Percentiles rank a stretch among this genome's conserved stretches.
Conservation (phyloP, 2,329 filamentous ascomycete species). For the Colletotrichum karsti region DNA sequence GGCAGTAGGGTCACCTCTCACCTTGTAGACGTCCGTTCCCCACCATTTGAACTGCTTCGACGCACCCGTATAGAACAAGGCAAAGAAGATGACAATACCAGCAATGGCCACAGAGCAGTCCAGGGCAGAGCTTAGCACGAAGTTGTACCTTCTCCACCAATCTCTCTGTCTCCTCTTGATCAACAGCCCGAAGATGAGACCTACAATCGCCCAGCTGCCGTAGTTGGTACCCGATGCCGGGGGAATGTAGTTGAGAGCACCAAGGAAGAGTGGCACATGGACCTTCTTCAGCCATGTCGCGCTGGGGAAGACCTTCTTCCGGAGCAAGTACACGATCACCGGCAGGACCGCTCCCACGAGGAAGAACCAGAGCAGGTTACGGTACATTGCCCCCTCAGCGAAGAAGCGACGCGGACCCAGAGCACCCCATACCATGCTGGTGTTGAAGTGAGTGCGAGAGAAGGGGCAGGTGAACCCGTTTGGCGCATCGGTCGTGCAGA, state of each 20-base stretch:
- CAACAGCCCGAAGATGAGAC: conserved; percentile 36
- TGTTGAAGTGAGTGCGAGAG: conserved; percentile 55
- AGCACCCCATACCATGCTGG: conserved; percentile 64
- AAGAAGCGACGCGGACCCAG: conserved; percentile 66
- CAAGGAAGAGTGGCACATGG: conserved; percentile 40
- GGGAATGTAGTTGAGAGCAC: conserved; percentile 41
- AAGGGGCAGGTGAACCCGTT: conserved; percentile 55
- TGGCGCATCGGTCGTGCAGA: conserved; percentile 54
- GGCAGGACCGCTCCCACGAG: conserved; percentile 59
- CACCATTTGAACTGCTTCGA: conserved; percentile 38
- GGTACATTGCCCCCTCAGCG: conserved; percentile 57
- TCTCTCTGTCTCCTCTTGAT: conserved; percentile 34
- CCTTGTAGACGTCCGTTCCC: conserved; percentile 36
- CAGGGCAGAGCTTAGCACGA: conserved; percentile 40
- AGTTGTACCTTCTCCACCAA: conserved; percentile 43
- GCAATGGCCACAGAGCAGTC: conserved; percentile 41
- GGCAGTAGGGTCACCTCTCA: background rate
- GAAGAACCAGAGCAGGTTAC: conserved; percentile 61
- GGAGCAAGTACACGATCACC: conserved; percentile 50
- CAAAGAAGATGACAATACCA: conserved; percentile 43
- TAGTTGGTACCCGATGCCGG: conserved; percentile 43
- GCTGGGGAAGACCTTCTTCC: conserved; percentile 28
- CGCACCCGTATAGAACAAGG: conserved; percentile 40
- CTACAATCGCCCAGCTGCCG: conserved; percentile 40
- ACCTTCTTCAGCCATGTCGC: conserved; percentile 33